Percentiles rank a stretch among this genome's conserved stretches.
Evolutionary conservation across 2,329 filamentous ascomycete species (phyloP).

Genomic region (Aureobasidium sp.): DNA sequence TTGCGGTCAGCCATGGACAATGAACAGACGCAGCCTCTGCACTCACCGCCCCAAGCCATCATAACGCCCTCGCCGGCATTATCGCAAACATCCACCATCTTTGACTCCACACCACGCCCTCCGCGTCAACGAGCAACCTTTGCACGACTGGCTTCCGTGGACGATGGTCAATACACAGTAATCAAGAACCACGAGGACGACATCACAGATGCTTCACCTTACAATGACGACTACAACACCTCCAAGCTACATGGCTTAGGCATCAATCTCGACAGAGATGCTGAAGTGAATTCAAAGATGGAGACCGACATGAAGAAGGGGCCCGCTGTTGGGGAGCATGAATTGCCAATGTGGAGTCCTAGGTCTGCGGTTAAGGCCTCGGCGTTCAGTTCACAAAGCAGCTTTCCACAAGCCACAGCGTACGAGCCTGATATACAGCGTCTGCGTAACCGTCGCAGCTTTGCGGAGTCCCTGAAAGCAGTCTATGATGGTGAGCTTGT

Average conservation of each 20-base stretch:
- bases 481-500: conserved; percentile 8
- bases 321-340: not conserved
- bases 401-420: not conserved
- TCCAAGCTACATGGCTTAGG: not conserved
- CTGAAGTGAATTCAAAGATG: not conserved
- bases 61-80: not conserved
- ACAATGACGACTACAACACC: not conserved
- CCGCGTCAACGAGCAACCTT: conserved; percentile 15
- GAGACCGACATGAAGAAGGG: not conserved
- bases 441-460: conserved; percentile 6
- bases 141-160: conserved; percentile 8
- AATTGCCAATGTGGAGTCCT: not conserved
- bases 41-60: not conserved
- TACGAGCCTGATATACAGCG: not conserved
- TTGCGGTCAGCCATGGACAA: not conserved
- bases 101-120: not conserved
- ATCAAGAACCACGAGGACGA: conserved; percentile 13
- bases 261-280: not conserved
- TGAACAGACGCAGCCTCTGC: not conserved
- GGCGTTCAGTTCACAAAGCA: conserved; percentile 10
- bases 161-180: conserved; percentile 14
- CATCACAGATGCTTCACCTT: not conserved
- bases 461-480: conserved; percentile 3
- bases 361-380: not conserved
- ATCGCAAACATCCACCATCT: conserved; percentile 5